Evolutionary conservation across 1,284 basidiomycete species (phyloP).

Genomic region (Omphalotus olearius): DNA sequence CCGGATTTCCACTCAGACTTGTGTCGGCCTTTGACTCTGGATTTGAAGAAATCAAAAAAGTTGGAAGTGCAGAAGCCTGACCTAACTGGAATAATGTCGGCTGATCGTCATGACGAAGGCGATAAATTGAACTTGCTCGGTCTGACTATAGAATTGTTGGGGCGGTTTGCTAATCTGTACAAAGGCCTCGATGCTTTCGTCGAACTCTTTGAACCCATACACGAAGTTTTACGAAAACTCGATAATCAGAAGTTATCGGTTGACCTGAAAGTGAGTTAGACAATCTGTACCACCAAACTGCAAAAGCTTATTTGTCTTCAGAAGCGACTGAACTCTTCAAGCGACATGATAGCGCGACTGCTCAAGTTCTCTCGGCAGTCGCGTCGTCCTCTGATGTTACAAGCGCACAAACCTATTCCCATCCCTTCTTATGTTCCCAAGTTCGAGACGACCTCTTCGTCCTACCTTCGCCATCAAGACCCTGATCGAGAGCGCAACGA

Average conservation of each 20-base stretch:
- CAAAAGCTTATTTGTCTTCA: conserved; percentile 25
- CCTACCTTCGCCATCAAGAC: conserved; percentile 80
- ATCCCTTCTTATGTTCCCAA: conserved; percentile 93
- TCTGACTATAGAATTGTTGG: conserved; percentile 59
- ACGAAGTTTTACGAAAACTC: conserved; percentile 54
- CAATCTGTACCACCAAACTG: neutral
- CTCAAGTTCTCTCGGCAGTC: conserved; percentile 71
- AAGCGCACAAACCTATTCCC: conserved; percentile 95
- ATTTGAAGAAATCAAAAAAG: conserved; percentile 36
- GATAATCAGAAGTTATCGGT: conserved; percentile 44
- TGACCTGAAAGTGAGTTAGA: conserved; percentile 49
- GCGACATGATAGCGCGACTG: conserved; percentile 51
- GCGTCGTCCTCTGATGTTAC: conserved; percentile 80
- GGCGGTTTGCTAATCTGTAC: conserved; percentile 70
- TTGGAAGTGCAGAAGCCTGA: conserved; percentile 41
- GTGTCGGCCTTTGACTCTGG: conserved; percentile 37
- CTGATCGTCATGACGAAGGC: conserved; percentile 45
- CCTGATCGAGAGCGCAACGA: conserved; percentile 93
- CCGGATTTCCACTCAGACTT: conserved; percentile 62
- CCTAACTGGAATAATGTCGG: conserved; percentile 39
- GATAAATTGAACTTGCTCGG: conserved; percentile 65
- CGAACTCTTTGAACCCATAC: conserved; percentile 76
- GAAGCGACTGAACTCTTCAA: conserved; percentile 39
- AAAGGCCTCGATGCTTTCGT: conserved; percentile 78
- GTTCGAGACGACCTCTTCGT: conserved; percentile 85